phyloP scores from a whole-genome alignment of 1,284 basidiomycete species.

The Polyporus tsugae region DNA sequence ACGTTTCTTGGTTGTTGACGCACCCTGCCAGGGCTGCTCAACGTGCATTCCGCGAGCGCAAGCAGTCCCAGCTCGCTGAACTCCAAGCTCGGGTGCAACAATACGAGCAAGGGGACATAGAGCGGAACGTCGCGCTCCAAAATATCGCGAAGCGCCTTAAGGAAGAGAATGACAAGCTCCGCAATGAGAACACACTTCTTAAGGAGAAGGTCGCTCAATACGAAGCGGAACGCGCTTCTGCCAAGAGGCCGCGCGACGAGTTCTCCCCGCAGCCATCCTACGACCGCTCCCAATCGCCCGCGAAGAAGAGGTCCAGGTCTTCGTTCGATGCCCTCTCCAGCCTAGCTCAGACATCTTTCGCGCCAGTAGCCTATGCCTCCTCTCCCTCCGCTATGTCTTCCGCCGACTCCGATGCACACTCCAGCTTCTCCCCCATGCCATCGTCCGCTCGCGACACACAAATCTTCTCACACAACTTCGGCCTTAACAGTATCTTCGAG shows the following conservation, averaged over 20 bases:
- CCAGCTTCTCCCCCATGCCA: slow-evolving; percentile 53
- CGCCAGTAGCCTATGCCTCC: slow-evolving; percentile 37
- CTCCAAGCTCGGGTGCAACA: slow-evolving; percentile 87
- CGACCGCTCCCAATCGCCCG: slow-evolving; percentile 40
- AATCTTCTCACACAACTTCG: slow-evolving; percentile 38
- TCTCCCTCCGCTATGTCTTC: slow-evolving; percentile 58
- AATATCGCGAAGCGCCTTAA: slow-evolving; percentile 87
- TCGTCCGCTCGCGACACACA: slow-evolving; percentile 43
- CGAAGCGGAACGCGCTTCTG: slow-evolving; percentile 50
- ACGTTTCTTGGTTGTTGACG: slow-evolving; percentile 7
- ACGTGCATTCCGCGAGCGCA: slow-evolving; percentile 90
- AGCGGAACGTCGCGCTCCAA: slow-evolving; percentile 88
- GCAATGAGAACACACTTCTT: slow-evolving; percentile 66
- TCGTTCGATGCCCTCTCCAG: slow-evolving; percentile 43
- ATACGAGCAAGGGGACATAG: slow-evolving; percentile 91
- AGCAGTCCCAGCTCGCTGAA: slow-evolving; percentile 90
- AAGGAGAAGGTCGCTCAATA: slow-evolving; percentile 65
- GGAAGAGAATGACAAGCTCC: slow-evolving; percentile 85
- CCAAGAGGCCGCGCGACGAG: slow-evolving; percentile 65
- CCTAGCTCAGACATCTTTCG: slow-evolving; percentile 33
- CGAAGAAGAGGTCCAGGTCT: slow-evolving; percentile 57
- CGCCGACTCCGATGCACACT: slow-evolving; percentile 57
- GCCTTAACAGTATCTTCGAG: slow-evolving; percentile 45
- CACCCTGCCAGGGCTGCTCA: slow-evolving; percentile 76
- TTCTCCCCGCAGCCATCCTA: slow-evolving; percentile 44